Conservation (phyloP, 768 basidiomycete genomes). For the Suillus tomentosus region DNA sequence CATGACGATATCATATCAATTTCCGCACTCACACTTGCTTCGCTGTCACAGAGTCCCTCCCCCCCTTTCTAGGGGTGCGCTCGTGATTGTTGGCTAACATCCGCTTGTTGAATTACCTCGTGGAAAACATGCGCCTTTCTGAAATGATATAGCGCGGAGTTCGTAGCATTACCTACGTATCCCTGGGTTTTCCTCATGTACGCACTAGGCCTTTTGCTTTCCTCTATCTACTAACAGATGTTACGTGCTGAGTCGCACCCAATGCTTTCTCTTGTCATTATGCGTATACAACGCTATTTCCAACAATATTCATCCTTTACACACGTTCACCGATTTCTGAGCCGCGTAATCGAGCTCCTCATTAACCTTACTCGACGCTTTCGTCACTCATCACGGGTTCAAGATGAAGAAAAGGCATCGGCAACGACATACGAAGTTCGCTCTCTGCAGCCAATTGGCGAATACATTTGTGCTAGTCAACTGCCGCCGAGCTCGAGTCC, state of each 20-base stretch:
- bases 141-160: conserved; percentile 4
- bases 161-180: conserved; percentile 1
- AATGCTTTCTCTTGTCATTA: not conserved
- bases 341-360: conserved; percentile 3
- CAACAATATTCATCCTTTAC: not conserved
- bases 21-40: conserved; percentile 7
- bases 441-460: not conserved
- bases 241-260: not conserved
- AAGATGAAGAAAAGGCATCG: not conserved
- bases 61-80: not conserved
- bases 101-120: conserved; percentile 5
- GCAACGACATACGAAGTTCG: not conserved
- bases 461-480: conserved; percentile 6
- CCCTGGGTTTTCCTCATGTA: conserved; percentile 6
- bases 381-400: not conserved
- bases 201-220: not conserved
- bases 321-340: conserved; percentile 1
- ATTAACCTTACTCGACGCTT: not conserved
- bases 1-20: conserved; percentile 4
- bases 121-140: conserved; percentile 6
- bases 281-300: conserved; percentile 2
- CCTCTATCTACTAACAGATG: conserved; percentile 2
- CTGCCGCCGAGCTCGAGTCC: not conserved
- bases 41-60: conserved; percentile 3
- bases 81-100: conserved; percentile 5